Evolutionary conservation across 805 yeast species (phyloP), one percentile per base, ranked within the genome.

Genomic region (Kodamaea lidongshanica): DNA sequence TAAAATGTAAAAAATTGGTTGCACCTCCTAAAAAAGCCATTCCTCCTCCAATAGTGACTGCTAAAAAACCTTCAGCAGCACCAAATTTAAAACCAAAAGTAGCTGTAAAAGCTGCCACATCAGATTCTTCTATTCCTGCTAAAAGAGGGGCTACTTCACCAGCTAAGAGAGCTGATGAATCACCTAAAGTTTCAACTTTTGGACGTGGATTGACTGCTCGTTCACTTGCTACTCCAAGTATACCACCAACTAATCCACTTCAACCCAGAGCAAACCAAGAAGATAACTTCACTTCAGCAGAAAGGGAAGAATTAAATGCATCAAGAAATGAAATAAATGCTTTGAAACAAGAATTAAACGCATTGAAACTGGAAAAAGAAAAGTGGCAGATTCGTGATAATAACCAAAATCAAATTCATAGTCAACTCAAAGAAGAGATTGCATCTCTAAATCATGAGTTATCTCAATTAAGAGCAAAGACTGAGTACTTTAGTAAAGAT

Each of bases 101-200:
- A 14, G 25, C 29, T 12, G 30, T 23, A 5, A 19, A 16, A 16
- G 10, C 17, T 3, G 16, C 19, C 6, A 19, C 27, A 6, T 20
- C n/a, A n/a, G 28, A 31, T 32, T 37, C 28, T 28, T 50, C 58
- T 2, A 57, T 79, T 12, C 88, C 88, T 3, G 65, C 80, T 3
- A 81, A 81, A 44, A 63, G 92, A 38, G 68, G 71, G 0, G 83
- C 89, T 0, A 63, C 83, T 0, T 80, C 88, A 0, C 89, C 89
- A 1, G 65, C 75, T 19, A 79, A 75, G 44, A 52, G 69, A 23
- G 49, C 49, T 1, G 50, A 67, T 42, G 40, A 51, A 41, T 25
- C 33, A 3, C 39, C 47, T 11, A 63, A 54, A 33, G 45, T 47
- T 5, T 46, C 61, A 21, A 15, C 53, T 12, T 40, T 35, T 29